Conservation (phyloP, 2,329 filamentous ascomycete genomes). For the Cladosporium phlei region DNA sequence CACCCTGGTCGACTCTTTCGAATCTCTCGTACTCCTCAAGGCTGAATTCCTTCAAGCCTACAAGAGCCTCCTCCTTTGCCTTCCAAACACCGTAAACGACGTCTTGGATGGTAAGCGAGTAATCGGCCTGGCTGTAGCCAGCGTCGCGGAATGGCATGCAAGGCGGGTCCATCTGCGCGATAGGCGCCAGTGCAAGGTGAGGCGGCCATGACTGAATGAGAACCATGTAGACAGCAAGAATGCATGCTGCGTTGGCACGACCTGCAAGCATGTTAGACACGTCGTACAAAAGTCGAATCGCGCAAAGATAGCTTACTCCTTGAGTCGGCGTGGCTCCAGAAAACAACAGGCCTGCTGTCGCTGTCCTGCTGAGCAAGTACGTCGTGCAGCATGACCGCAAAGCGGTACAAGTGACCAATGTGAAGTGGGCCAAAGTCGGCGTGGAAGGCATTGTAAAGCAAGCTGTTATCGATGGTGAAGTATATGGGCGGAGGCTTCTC, state of each 20-base stretch:
- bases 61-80: conserved; percentile 91
- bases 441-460: conserved; percentile 97
- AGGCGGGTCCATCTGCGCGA: conserved; percentile 92
- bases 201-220: conserved; percentile 97
- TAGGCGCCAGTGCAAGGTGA: conserved; percentile 88
- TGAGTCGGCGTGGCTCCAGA: conserved; percentile 90
- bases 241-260: conserved; percentile 87
- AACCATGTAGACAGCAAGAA: conserved; percentile 98
- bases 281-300: conserved; percentile 12
- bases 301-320: conserved; percentile 61
- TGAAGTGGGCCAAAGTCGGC: conserved; percentile 97
- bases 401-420: conserved; percentile 94
- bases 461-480: conserved; percentile 78
- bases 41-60: conserved; percentile 87
- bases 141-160: conserved; percentile 99
- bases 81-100: conserved; percentile 98
- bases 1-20: conserved; percentile 93
- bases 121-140: conserved; percentile 97
- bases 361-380: conserved; percentile 88
- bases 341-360: conserved; percentile 83
- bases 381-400: conserved; percentile 92
- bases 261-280: conserved; percentile 46
- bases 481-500: conserved; percentile 69
- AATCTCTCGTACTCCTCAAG: conserved; percentile 95
- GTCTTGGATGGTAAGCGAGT: conserved; percentile 91